Percentiles rank a stretch among this genome's conserved stretches.
These are phyloP conservation scores for Labyrinthula sp. DNA, from an alignment of 352 stramenopile species.

Conservation along the genomic window DNA sequence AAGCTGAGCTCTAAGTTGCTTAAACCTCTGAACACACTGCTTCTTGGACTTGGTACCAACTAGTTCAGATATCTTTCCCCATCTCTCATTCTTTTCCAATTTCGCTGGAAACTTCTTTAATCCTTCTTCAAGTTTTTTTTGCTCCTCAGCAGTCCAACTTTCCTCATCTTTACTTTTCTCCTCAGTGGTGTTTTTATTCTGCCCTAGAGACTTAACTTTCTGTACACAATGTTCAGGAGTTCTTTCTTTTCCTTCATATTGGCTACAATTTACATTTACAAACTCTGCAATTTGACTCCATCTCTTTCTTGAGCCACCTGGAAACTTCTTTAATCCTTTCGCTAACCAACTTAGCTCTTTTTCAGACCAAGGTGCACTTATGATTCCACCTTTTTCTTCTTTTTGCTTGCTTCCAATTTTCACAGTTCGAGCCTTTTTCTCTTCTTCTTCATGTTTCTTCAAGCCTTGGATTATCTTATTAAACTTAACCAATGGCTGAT, in stretches of 20 bases:
- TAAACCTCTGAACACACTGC: conserved; percentile 63
- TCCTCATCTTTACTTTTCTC: background rate
- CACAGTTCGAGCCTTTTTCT: conserved; percentile 32
- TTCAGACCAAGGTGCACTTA: conserved; percentile 42
- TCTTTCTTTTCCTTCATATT: too few species aligned
- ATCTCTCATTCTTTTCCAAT: conserved; percentile 75
- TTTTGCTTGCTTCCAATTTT: conserved; percentile 5
- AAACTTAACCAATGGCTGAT: background rate
- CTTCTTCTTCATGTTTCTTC: conserved; percentile 13
- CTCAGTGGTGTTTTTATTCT: conserved; percentile 6
- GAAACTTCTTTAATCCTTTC: conserved; percentile 58
- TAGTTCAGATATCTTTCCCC: conserved; percentile 49
- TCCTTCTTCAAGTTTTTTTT: conserved; percentile 47
- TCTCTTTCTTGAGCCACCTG: conserved; percentile 45
- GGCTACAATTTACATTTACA: conserved; percentile 50
- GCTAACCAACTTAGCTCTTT: conserved; percentile 50
- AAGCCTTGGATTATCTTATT: conserved; percentile 13
- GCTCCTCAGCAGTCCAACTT: conserved; percentile 50
- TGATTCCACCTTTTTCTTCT: conserved; percentile 29
- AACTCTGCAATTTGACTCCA: conserved; percentile 56
- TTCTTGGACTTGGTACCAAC: conserved; percentile 61
- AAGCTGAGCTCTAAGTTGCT: conserved; percentile 45
- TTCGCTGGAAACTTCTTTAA: conserved; percentile 45
- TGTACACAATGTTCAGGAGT: too few species aligned
- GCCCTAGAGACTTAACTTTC: too few species aligned